These are phyloP conservation scores for Chlorophyllum brunneum DNA, from an alignment of 768 basidiomycete genomes.

Conservation along the genomic window DNA sequence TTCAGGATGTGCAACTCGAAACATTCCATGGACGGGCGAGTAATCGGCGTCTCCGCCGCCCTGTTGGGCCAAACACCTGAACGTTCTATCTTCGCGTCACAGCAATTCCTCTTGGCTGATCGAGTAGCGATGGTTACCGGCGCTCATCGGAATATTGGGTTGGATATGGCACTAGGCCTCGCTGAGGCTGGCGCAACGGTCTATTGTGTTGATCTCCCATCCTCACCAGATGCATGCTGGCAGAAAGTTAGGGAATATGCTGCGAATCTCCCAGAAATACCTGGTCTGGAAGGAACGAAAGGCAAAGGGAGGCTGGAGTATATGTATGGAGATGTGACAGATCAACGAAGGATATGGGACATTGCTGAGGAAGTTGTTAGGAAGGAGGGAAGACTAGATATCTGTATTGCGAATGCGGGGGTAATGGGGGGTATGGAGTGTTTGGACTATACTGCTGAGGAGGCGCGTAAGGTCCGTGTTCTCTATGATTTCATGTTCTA, in stretches of 20 bases:
- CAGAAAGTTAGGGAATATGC: slow-evolving; percentile 42
- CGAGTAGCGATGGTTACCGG: neutral
- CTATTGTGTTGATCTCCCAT: slow-evolving; percentile 62
- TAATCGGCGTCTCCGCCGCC: neutral
- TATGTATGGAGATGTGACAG: slow-evolving; percentile 49
- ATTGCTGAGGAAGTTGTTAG: slow-evolving; percentile 47
- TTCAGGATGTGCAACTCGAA: too few species aligned
- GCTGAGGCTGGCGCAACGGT: slow-evolving; percentile 25
- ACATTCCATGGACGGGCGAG: neutral
- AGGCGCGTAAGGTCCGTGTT: slow-evolving; percentile 47
- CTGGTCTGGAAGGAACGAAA: neutral
- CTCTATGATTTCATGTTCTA: neutral
- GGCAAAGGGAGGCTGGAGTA: slow-evolving; percentile 40
- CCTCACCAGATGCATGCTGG: slow-evolving; percentile 47
- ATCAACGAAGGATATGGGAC: slow-evolving; percentile 48
- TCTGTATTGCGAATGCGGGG: slow-evolving; percentile 66
- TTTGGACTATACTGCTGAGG: slow-evolving; percentile 50
- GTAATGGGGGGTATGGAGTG: slow-evolving; percentile 47
- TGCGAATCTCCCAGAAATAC: slow-evolving; percentile 20
- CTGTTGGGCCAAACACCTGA: neutral
- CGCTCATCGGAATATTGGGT: neutral
- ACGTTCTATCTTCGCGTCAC: neutral
- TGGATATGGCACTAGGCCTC: neutral
- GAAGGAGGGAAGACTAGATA: slow-evolving; percentile 58
- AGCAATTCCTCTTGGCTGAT: neutral